Conservation (phyloP, 805 yeast species). For the Tetrapisispora iriomotensis region DNA sequence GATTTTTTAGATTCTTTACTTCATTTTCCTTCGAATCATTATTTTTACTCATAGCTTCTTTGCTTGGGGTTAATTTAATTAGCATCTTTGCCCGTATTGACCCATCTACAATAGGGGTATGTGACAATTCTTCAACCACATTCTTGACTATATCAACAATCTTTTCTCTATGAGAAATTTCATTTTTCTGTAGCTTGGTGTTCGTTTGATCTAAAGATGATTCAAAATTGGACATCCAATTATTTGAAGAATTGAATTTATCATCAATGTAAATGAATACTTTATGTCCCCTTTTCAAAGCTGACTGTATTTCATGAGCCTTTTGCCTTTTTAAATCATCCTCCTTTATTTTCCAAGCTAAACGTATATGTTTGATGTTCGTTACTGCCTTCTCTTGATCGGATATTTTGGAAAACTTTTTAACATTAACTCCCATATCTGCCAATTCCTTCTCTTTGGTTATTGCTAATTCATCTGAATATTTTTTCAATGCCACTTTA, state of each 20-base stretch:
- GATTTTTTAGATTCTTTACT: constrained; percentile 25
- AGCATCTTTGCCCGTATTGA: constrained; percentile 20
- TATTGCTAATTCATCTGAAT: constrained; percentile 21
- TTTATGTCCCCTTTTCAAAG: constrained; percentile 36
- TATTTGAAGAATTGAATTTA: constrained; percentile 17
- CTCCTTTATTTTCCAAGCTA: constrained; percentile 49
- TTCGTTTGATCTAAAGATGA: constrained; percentile 4
- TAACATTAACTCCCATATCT: constrained; percentile 12
- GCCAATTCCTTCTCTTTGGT: constrained; percentile 19
- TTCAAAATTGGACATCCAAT: constrained; percentile 23
- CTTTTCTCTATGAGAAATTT: constrained; percentile 27
- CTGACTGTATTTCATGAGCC: constrained; percentile 37
- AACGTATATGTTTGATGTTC: constrained; percentile 37
- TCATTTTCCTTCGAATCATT: constrained; percentile 15
- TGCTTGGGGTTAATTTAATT: constrained; percentile 19
- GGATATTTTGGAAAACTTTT: constrained; percentile 3
- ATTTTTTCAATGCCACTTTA: constrained; percentile 20
- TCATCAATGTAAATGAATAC: constrained; percentile 36
- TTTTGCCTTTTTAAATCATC: constrained; percentile 47
- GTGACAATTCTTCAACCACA: constrained; percentile 20
- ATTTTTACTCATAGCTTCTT: constrained; percentile 11
- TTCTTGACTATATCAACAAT: constrained; percentile 24
- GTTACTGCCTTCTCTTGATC: constrained; percentile 16
- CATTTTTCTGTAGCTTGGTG: constrained; percentile 17
- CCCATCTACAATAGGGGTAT: constrained; percentile 24